phyloP scores from a whole-genome alignment of 2,329 filamentous ascomycete species.

The Ascochyta fabae region DNA sequence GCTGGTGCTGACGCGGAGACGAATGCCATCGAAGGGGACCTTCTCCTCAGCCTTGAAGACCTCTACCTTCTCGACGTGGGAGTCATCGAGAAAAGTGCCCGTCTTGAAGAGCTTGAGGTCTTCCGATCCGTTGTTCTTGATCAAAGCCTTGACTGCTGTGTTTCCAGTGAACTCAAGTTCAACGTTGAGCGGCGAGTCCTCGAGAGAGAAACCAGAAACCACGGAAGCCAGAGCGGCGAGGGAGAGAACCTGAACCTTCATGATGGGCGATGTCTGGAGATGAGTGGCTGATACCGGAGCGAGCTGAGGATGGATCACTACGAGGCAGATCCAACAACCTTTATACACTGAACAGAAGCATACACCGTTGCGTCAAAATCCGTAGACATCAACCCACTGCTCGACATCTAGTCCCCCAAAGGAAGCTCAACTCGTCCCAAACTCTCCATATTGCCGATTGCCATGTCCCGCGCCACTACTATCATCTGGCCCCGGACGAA shows the following conservation, averaged over 20 bases:
- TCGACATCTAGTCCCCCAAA: constrained; percentile 13
- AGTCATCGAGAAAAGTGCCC: constrained; percentile 58
- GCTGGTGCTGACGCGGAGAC: constrained; percentile 55
- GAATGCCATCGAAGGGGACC: constrained; percentile 59
- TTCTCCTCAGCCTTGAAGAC: constrained; percentile 57
- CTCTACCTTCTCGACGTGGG: constrained; percentile 61
- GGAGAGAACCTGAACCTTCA: constrained; percentile 25
- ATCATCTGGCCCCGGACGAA: constrained; percentile 13
- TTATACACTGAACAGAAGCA: not conserved
- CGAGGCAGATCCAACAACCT: not conserved
- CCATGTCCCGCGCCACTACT: constrained; percentile 7
- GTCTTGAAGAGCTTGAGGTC: constrained; percentile 60
- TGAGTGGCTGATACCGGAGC: constrained; percentile 3
- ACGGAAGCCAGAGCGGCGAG: constrained; percentile 24
- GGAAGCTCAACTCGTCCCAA: constrained; percentile 9
- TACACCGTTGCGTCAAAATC: not conserved
- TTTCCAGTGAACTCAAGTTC: constrained; percentile 58
- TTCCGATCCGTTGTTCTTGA: constrained; percentile 59
- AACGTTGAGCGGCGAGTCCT: constrained; percentile 42
- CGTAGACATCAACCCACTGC: not conserved
- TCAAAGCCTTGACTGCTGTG: constrained; percentile 58
- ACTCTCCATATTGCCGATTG: constrained; percentile 9
- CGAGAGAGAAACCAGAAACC: constrained; percentile 23
- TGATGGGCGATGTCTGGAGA: constrained; percentile 12
- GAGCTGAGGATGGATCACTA: constrained; percentile 1